Evolutionary conservation across 1,139 yeast species (phyloP), one percentile per base, ranked within the genome.

Genomic region (Pichia terricola): DNA sequence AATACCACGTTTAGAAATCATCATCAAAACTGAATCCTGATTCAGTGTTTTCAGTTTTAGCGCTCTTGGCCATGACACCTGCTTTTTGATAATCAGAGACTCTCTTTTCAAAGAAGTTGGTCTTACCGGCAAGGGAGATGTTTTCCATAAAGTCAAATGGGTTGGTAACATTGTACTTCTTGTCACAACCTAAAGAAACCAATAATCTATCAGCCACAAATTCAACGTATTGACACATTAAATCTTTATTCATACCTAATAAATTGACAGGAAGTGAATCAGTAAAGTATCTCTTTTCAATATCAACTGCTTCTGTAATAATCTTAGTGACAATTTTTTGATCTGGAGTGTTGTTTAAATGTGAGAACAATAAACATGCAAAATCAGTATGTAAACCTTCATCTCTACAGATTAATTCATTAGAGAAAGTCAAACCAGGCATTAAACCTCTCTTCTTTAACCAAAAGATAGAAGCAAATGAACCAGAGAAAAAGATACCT

Each of bases 141-240:
- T 88, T 88, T 71, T 91, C 99, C 98, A 91, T 91, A 64, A 89
- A 91, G 67, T 89, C 97, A 66, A 91, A 91, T 65, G 99, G 99
- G 66, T 91, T 94, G 51, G 84, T 70, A 50, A 75, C 91, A 61
- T 87, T 86, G 78, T 81, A 91, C 52, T 76, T 73, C 73, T 89
- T 88, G 67, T 81, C 74, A 74, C 87, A 86, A 55, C 98, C 98
- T 55, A 91, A 76, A 10, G 97, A 77, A 43, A 86, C 77, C 52
- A 91, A 75, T 60, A 91, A 75, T 69, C 97, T 79, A 70, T 91
- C 99, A 58, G 99, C 99, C 53, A 83, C 91, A 64, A 87, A 91
- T 70, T 94, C 96, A 58, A 91, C 95, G 70, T 91, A 94, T 71
- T 91, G 96, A 67, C 91, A 81, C 96, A 91, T 91, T 63, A 91